Evolutionary conservation across 495 filamentous ascomycete genomes (phyloP).

Genomic region (Hyaloscypha hepaticicola): DNA sequence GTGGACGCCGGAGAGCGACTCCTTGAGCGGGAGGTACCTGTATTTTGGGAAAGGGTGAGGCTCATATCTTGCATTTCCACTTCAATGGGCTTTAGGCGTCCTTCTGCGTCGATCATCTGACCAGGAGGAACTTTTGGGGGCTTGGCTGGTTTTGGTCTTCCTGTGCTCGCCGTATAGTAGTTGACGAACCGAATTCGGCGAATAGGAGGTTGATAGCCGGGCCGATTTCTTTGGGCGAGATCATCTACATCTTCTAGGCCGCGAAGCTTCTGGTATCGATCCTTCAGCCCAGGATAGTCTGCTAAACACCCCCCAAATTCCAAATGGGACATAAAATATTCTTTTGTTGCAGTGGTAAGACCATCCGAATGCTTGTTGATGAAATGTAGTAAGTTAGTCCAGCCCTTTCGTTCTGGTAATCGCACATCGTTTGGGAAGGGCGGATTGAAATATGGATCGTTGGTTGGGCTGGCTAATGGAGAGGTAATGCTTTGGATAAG

Average conservation of each 20-base stretch:
- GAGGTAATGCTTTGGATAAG: slow-evolving; percentile 24
- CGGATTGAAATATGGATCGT: slow-evolving; percentile 70
- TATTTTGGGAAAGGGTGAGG: slow-evolving; percentile 18
- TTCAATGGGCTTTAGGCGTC: slow-evolving; percentile 13
- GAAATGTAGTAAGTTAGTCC: slow-evolving; percentile 71
- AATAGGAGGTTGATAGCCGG: slow-evolving; percentile 16
- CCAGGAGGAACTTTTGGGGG: slow-evolving; percentile 22
- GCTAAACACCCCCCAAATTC: slow-evolving; percentile 81
- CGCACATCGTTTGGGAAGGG: slow-evolving; percentile 70
- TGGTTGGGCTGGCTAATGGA: slow-evolving; percentile 10
- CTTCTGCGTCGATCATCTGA: slow-evolving; percentile 10
- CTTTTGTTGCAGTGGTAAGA: slow-evolving; percentile 63
- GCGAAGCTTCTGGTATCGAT: slow-evolving; percentile 65
- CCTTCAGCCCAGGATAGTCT: slow-evolving; percentile 67
- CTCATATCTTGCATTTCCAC: slow-evolving; percentile 26
- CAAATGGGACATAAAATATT: slow-evolving; percentile 74
- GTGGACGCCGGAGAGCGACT: slow-evolving; percentile 11
- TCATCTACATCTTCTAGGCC: slow-evolving; percentile 67
- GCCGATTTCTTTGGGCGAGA: slow-evolving; percentile 19
- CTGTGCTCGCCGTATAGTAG: slow-evolving; percentile 86
- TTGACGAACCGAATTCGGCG: slow-evolving; percentile 74
- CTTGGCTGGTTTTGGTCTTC: slow-evolving; percentile 55
- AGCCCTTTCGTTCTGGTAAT: slow-evolving; percentile 61
- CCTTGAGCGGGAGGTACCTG: slow-evolving; percentile 11
- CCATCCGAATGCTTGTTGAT: slow-evolving; percentile 74